These are phyloP conservation scores for Dactylellina leptospora DNA, from an alignment of 2,329 filamentous ascomycete genomes.

Conservation along the genomic window DNA sequence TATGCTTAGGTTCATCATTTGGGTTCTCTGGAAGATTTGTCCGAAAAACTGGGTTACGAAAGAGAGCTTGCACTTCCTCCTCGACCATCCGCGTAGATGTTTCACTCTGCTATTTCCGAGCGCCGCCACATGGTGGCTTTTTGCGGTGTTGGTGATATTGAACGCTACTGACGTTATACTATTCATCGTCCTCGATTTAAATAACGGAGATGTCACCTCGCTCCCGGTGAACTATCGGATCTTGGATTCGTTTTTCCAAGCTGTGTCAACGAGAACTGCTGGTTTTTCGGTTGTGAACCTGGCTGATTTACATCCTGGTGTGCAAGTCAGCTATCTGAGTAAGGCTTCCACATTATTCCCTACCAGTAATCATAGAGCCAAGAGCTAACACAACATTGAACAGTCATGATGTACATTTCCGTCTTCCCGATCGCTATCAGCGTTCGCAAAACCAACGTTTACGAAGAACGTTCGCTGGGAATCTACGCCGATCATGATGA, in stretches of 20 bases:
- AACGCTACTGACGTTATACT: constrained; percentile 88
- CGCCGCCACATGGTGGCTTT: constrained; percentile 93
- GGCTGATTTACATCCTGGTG: constrained; percentile 80
- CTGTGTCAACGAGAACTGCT: constrained; percentile 85
- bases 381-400: not conserved
- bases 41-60: constrained; percentile 69
- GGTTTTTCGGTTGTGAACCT: constrained; percentile 86
- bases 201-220: constrained; percentile 72
- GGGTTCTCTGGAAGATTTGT: constrained; percentile 74
- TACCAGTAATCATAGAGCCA: not conserved
- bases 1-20: constrained; percentile 93
- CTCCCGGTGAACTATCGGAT: constrained; percentile 79
- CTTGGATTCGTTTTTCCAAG: constrained; percentile 88
- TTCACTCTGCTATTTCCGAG: constrained; percentile 94
- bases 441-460: constrained; percentile 91
- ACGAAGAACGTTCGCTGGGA: constrained; percentile 87
- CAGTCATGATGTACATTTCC: constrained; percentile 98
- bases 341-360: constrained; percentile 10
- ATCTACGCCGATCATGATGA: constrained; percentile 70
- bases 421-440: constrained; percentile 97
- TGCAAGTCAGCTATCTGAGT: constrained; percentile 87
- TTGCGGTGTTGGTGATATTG: constrained; percentile 80
- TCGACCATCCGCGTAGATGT: constrained; percentile 94
- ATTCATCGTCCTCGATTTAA: constrained; percentile 88
- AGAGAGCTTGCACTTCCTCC: constrained; percentile 88